Evolutionary conservation across 495 filamentous ascomycete genomes (phyloP), one percentile per base, ranked within the genome.

Genomic region (Mytilinidion resinicola): DNA sequence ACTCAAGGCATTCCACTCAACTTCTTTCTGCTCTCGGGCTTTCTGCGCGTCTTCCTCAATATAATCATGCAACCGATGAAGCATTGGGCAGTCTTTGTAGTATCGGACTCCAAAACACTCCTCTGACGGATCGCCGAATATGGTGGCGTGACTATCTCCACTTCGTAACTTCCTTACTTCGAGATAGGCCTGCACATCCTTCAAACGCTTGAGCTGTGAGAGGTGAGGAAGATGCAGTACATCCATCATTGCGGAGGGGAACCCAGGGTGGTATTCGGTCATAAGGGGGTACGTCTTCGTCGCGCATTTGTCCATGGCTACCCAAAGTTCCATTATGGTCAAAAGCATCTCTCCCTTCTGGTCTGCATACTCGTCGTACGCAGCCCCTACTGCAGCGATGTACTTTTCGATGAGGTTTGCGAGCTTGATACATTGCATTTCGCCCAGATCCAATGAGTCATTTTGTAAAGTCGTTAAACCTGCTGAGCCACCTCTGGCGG

Each of bases 171-270:
- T 65, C 36, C 80, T 70, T 1, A 41, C 33, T 0, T 62, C 39
- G 34, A 85, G 58, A 54, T 84, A 75, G 0, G 19, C 42, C 43
- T 84, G 79, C 14, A 85, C 73, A 0, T 52, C 33, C 14, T 72
- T 70, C 1, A 83, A 70, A 0, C 77, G 76, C 4, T 60, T 39
- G 75, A 85, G 74, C 14, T 75, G 72, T n/a, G 53, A 50, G 5
- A 66, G 57, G 0, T 52, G 56, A 10, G 75, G 61, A 0, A 82
- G 58, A 8, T 77, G 77, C 9, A 85, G 64, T 5, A 75, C 70
- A 59, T 82, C 72, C 14, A 85, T 66, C 3, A 78, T 58, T 19
- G 76, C 68, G 0, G 77, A 73, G 0, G 51, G 48, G 53, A 79
- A 77, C 1, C 64, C 61, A 0, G 74, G 77, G 11, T 62, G 63